phyloP scores from a whole-genome alignment of 495 filamentous ascomycete species.

The Podospora didyma region DNA sequence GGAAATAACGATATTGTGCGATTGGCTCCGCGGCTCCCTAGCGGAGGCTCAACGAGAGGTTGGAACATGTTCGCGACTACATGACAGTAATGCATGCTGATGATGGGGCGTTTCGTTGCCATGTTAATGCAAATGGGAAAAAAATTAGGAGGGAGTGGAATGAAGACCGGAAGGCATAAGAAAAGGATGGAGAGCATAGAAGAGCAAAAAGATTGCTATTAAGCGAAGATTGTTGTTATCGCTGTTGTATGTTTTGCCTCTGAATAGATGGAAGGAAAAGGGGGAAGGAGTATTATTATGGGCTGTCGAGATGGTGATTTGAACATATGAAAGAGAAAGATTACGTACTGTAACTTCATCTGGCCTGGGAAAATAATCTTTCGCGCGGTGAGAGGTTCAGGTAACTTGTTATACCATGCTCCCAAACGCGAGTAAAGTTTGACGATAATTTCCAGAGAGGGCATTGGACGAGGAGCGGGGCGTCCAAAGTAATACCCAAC shows the following conservation, averaged over 20 bases:
- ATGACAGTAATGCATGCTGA: constrained; percentile 20
- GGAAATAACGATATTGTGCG: not conserved
- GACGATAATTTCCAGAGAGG: not conserved
- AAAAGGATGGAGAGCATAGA: too few relatives aligned
- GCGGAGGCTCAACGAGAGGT: constrained; percentile 4
- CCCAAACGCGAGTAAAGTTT: not conserved
- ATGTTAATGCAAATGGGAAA: not conserved
- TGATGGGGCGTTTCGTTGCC: not conserved
- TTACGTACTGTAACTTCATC: constrained; percentile 24
- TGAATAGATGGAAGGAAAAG: too few relatives aligned
- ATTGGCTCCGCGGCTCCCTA: not conserved
- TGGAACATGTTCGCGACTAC: constrained; percentile 20
- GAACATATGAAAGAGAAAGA: not conserved
- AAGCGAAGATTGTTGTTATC: too few relatives aligned
- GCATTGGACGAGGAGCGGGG: not conserved
- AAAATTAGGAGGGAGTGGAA: not conserved
- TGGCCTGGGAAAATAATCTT: constrained; percentile 34
- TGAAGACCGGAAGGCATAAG: too few relatives aligned
- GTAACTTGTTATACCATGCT: constrained; percentile 26
- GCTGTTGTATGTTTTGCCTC: too few relatives aligned
- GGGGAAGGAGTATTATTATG: too few relatives aligned
- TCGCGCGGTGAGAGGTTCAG: constrained; percentile 27
- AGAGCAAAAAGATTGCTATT: too few relatives aligned
- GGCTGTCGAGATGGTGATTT: not conserved
- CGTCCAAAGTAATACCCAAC: not conserved